These are phyloP conservation scores for Trichoderma guizhouense DNA, from an alignment of 2,329 filamentous ascomycete genomes.

Conservation along the genomic window DNA sequence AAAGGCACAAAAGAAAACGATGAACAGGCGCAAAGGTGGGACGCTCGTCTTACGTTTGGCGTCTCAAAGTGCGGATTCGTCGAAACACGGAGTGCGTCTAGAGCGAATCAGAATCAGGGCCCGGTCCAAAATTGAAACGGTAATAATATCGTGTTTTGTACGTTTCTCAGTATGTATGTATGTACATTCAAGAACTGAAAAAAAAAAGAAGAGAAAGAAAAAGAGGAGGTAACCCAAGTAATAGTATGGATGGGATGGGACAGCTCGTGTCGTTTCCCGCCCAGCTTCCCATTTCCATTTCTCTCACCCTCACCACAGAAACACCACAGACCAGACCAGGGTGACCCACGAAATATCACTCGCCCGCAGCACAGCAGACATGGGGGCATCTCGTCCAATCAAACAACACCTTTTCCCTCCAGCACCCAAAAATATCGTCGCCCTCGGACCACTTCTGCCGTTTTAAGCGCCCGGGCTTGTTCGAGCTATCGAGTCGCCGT, in stretches of 20 bases:
- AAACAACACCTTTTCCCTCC: slow-evolving; percentile 3
- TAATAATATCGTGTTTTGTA: background rate
- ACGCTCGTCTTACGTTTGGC: slow-evolving; percentile 17
- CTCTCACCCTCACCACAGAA: background rate
- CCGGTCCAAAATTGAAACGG: background rate
- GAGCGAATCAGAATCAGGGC: slow-evolving; percentile 3
- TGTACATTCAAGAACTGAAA: background rate
- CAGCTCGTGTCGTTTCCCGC: background rate
- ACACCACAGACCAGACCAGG: background rate
- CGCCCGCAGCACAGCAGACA: background rate
- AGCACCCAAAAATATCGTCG: background rate
- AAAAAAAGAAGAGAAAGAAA: background rate
- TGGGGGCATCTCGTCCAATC: background rate
- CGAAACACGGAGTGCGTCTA: background rate
- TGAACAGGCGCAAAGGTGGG: slow-evolving; percentile 12
- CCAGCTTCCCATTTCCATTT: background rate
- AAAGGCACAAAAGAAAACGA: background rate
- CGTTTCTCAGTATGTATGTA: background rate
- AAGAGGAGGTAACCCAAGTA: background rate
- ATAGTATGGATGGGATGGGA: background rate
- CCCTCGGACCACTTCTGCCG: slow-evolving; percentile 9
- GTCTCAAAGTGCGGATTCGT: slow-evolving; percentile 13
- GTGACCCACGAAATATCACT: background rate
- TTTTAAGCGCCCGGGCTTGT: slow-evolving; percentile 11
- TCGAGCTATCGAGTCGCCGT: background rate